Evolutionary conservation across 2,329 filamentous ascomycete species (phyloP), one percentile per base, ranked within the genome.

Genomic region (Raffaelea ambrosiae): DNA sequence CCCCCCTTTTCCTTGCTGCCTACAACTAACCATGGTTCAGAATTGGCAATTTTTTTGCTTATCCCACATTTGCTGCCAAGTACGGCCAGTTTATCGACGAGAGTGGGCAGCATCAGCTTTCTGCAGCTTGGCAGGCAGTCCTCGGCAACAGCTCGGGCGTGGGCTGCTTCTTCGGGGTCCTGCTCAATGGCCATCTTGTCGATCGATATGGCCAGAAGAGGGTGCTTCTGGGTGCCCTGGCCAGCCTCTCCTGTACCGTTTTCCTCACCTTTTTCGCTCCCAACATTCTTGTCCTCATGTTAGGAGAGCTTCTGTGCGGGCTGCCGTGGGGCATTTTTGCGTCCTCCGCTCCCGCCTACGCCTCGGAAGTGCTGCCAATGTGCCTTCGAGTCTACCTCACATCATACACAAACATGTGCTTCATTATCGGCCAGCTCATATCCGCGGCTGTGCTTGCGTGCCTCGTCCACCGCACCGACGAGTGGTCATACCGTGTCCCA

Each of bases 91-190:
- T 57, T 43, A 55, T 59, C 41, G 59, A 57, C 19, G 51, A 48
- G 8, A 41, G 55, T 21, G 58, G 58, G 18, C 53, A 53, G 8
- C 65, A 63, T 44, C 60, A 75, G 51, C 60, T 79, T 22, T 61
- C 68, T 0, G 67, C 70, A 0, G 54, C 66, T 1, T 79, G 76
- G 76, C 73, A 77, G 54, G 66, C 71, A 3, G 72, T 66, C 0
- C 57, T 79, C 1, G 61, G 62, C 22, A 57, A 56, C 51, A 52
- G 51, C 46, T 43, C 67, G 0, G 59, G 64, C 16, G 65, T 71
- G 9, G 74, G 74, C 4, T 64, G 67, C 14, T 71, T 79, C 19
- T 47, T 77, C 3, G 75, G 74, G 1, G 63, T 72, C 3, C 59
- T 73, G 10, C 50, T 73, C 20, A 74, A 71, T 48, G 75, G 75